Conservation (phyloP, 169 alveolate species). For the Theileria annulata region DNA sequence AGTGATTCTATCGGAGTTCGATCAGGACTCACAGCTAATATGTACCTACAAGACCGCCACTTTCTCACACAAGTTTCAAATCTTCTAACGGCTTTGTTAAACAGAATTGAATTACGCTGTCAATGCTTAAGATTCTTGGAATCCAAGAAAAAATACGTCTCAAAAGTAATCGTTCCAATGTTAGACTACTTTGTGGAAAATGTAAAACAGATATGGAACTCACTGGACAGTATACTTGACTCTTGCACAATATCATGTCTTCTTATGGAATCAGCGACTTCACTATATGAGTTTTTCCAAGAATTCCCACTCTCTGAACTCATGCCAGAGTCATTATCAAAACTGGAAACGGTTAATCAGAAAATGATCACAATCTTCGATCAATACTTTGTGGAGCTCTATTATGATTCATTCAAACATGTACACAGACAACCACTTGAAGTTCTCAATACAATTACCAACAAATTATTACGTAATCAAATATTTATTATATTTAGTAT, state of each 20-base stretch:
- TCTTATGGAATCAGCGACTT: constrained; percentile 44
- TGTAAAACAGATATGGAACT: constrained; percentile 55
- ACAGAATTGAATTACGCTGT: constrained; percentile 52
- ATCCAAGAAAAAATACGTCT: constrained; percentile 28
- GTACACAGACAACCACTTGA: constrained; percentile 48
- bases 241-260: constrained; percentile 51
- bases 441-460: constrained; percentile 11
- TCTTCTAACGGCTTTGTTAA: constrained; percentile 41
- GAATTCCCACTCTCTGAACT: constrained; percentile 30
- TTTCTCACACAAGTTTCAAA: constrained; percentile 38
- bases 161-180: constrained; percentile 47
- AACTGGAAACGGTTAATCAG: constrained; percentile 22
- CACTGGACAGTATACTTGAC: constrained; percentile 45
- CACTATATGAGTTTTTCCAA: constrained; percentile 41
- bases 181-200: constrained; percentile 34
- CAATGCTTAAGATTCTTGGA: constrained; percentile 35
- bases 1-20: constrained; percentile 23
- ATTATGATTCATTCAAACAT: constrained; percentile 43
- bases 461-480: constrained; percentile 23
- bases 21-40: not conserved
- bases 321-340: constrained; percentile 38
- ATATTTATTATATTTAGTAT: not conserved
- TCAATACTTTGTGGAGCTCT: constrained; percentile 42
- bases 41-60: constrained; percentile 60
- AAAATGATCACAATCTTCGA: constrained; percentile 47